These are phyloP conservation scores for Fusarium oxysporum DNA, from an alignment of 2,329 filamentous ascomycete genomes.

Conservation along the genomic window DNA sequence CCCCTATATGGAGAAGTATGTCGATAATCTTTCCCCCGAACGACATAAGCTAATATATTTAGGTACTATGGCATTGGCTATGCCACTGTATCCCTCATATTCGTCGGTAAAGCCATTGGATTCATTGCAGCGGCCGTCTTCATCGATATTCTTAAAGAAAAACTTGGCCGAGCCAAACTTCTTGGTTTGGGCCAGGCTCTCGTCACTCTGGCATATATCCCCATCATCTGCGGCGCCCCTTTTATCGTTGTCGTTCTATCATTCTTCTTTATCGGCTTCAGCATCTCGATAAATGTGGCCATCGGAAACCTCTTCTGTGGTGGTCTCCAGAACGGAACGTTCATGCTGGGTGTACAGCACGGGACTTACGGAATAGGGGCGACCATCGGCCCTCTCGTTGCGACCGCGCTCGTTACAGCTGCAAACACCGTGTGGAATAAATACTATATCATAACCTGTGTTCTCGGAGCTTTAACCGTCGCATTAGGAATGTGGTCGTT, in stretches of 20 bases:
- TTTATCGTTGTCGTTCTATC: slow-evolving; percentile 74
- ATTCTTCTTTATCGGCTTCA: slow-evolving; percentile 76
- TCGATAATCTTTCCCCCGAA: neutral
- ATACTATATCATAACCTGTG: slow-evolving; percentile 77
- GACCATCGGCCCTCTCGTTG: slow-evolving; percentile 76
- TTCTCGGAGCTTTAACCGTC: slow-evolving; percentile 67
- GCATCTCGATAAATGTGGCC: slow-evolving; percentile 66
- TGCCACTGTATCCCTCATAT: slow-evolving; percentile 82
- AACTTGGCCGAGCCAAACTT: slow-evolving; percentile 73
- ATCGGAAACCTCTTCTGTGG: slow-evolving; percentile 71
- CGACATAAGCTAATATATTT: neutral
- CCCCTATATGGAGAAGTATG: slow-evolving; percentile 78
- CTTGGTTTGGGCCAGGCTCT: slow-evolving; percentile 69
- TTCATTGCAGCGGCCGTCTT: slow-evolving; percentile 80
- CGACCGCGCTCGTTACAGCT: slow-evolving; percentile 76
- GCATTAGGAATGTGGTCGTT: slow-evolving; percentile 74
- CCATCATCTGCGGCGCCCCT: slow-evolving; percentile 75
- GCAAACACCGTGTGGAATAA: slow-evolving; percentile 72
- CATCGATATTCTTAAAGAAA: slow-evolving; percentile 71
- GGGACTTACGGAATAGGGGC: slow-evolving; percentile 76
- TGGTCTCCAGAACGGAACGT: slow-evolving; percentile 64
- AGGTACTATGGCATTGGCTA: slow-evolving; percentile 80
- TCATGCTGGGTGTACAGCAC: slow-evolving; percentile 71
- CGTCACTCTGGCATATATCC: slow-evolving; percentile 71
- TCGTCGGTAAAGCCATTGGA: slow-evolving; percentile 80